Evolutionary conservation across 2,329 filamentous ascomycete genomes (phyloP).

Genomic region (Eutypella sp.): DNA sequence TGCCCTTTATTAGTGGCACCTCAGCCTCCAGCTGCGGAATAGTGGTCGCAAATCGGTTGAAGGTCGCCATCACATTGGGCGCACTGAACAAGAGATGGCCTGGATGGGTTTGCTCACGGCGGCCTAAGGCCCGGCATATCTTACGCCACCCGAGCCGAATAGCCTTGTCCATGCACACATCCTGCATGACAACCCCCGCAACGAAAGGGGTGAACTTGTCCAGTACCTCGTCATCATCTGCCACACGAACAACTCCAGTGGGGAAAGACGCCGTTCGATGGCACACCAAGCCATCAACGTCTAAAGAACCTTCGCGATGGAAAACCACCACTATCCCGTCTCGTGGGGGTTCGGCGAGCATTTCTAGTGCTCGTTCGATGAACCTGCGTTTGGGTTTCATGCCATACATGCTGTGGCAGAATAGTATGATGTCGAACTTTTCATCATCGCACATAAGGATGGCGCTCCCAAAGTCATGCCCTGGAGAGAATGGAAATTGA

Average conservation of each 20-base stretch:
- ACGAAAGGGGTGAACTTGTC: conserved; percentile 50
- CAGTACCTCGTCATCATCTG: conserved; percentile 39
- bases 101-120: conserved; percentile 30
- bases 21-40: conserved; percentile 37
- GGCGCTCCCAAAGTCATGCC: conserved; percentile 19
- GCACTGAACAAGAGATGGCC: conserved; percentile 41
- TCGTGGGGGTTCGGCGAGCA: conserved; percentile 37
- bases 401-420: conserved; percentile 62
- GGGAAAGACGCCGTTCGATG: conserved; percentile 43
- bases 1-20: conserved; percentile 30
- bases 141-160: conserved; percentile 41
- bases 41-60: conserved; percentile 40
- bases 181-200: conserved; percentile 36
- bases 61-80: conserved; percentile 46
- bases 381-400: conserved; percentile 44
- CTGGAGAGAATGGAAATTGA: conserved; percentile 32
- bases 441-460: conserved; percentile 20
- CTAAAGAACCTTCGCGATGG: conserved; percentile 43
- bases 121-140: conserved; percentile 44
- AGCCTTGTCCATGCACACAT: conserved; percentile 24
- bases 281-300: conserved; percentile 43
- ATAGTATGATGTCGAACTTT: conserved; percentile 51
- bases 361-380: conserved; percentile 41
- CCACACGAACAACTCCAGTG: conserved; percentile 36
- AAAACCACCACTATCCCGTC: conserved; percentile 48